Evolutionary conservation across 1,284 basidiomycete genomes (phyloP).

Genomic region (Pseudozyma tsukubaensis): DNA sequence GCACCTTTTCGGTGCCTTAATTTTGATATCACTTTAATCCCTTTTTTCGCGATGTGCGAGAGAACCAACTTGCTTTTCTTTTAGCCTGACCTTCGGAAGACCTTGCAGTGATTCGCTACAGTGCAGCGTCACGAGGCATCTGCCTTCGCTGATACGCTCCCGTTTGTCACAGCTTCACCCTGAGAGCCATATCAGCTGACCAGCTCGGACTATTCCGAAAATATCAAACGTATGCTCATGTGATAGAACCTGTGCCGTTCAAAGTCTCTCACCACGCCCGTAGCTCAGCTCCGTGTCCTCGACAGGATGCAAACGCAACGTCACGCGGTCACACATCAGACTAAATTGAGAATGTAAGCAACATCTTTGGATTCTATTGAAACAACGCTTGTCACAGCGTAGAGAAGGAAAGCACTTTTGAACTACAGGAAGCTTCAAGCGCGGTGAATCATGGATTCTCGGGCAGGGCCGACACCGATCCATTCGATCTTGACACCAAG

Average conservation of each 20-base stretch:
- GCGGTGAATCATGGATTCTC: conserved; percentile 79
- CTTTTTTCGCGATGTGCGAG: not conserved
- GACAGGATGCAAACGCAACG: not conserved
- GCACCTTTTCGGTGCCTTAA: conserved; percentile 1
- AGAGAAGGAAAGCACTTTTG: not conserved
- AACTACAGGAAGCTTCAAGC: conserved; percentile 11
- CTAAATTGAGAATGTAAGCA: not conserved
- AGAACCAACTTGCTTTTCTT: too few species aligned
- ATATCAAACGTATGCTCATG: not conserved
- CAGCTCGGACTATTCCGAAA: not conserved
- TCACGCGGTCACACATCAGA: not conserved
- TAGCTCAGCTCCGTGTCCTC: too few species aligned
- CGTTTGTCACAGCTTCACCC: not conserved
- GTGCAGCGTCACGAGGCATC: conserved; percentile 6
- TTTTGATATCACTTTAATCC: not conserved
- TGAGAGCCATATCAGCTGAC: conserved; percentile 4
- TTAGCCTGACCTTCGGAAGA: not conserved
- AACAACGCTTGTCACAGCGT: conserved; percentile 42
- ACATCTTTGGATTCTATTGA: conserved; percentile 33
- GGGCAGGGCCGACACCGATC: conserved; percentile 88
- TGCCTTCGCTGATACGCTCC: not conserved
- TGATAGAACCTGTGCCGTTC: conserved; percentile 1
- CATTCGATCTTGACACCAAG: conserved; percentile 85
- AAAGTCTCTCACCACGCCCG: not conserved
- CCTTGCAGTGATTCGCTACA: not conserved